Evolutionary conservation across 805 yeast species (phyloP), one percentile per base, ranked within the genome.

Genomic region (Starmerella apis): DNA sequence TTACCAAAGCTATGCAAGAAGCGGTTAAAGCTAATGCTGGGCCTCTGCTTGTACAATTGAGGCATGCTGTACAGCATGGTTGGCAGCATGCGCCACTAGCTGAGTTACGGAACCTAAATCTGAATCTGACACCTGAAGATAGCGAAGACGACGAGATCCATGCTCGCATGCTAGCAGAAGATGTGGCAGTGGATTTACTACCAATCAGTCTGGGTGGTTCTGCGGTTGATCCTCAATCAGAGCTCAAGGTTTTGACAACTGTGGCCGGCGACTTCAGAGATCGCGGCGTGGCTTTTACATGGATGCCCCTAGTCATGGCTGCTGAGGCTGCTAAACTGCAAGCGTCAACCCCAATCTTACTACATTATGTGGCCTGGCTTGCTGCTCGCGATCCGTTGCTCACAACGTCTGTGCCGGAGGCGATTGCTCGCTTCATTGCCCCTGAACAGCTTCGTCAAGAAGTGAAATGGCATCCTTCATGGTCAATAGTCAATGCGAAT

Each of bases 261-360:
- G 24, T 41, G 23, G 24, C 44, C 9, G 33, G 24, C 16, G 44
- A 41, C 10, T 41, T 41, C 23, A 27, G 24, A 10, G 24, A 25
- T 13, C 23, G 24, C 33, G 44, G 33, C 13, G 24, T 25, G 4
- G 44, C 44, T 1, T 27, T 41, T 9, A 19, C 44, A 5, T 41
- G 44, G 44, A 41, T 41, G 44, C 44, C 44, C 5, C 8, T 20
- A 16, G 44, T 41, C 13, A 41, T 41, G 44, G 44, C 44, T 10
- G 6, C 44, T 8, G 44, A 41, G 24, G 33, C 44, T 4, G 23
- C 44, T 31, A 31, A 31, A 18, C n/a, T 11, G 6, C 16, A 9
- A 14, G n/a, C 10, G 14, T 6, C 16, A 7, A 31, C 6, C 16
- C 35, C 44, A 3, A 13, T 16, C 7, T 8, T 25, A 18, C n/a